A percentile compares a stretch with the other conserved stretches of the same genome.
These are phyloP conservation scores for Aeminium ludgeri DNA, from an alignment of 495 filamentous ascomycete species.

Conservation along the genomic window DNA sequence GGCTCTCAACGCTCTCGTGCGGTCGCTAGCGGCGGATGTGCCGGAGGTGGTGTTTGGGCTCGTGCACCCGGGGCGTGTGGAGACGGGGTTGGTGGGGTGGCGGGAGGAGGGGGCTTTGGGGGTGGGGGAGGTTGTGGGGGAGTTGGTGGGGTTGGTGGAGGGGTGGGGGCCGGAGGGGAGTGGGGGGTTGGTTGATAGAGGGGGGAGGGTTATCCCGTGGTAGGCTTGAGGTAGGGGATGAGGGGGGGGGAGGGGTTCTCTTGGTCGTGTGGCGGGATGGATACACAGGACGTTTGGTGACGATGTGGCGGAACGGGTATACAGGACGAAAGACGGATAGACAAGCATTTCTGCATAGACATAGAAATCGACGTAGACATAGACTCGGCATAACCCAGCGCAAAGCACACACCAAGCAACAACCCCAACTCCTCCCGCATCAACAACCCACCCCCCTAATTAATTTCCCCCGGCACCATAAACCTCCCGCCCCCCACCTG, in stretches of 20 bases:
- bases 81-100: slow-evolving; percentile 25
- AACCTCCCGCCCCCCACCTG: too few relatives aligned
- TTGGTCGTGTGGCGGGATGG: not conserved
- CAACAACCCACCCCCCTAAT: too few relatives aligned
- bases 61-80: slow-evolving; percentile 26
- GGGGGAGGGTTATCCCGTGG: slow-evolving; percentile 24
- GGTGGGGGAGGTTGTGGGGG: slow-evolving; percentile 24
- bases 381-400: too few relatives aligned
- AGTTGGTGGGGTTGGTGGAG: slow-evolving; percentile 23
- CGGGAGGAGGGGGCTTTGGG: slow-evolving; percentile 28
- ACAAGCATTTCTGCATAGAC: not conserved
- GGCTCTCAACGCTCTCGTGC: slow-evolving; percentile 22
- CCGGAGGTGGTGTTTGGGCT: slow-evolving; percentile 18
- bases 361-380: too few relatives aligned
- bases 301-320: too few relatives aligned
- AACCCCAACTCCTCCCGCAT: too few relatives aligned
- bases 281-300: not conserved
- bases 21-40: slow-evolving; percentile 21
- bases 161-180: slow-evolving; percentile 14
- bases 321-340: not conserved
- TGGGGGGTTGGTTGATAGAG: slow-evolving; percentile 27
- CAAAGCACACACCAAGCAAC: too few relatives aligned
- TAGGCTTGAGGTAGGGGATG: slow-evolving; percentile 12
- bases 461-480: too few relatives aligned
- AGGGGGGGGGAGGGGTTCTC: too few relatives aligned